Evolutionary conservation across 2,329 filamentous ascomycete species (phyloP).

Genomic region (Paecilomyces dactylethromorphus): DNA sequence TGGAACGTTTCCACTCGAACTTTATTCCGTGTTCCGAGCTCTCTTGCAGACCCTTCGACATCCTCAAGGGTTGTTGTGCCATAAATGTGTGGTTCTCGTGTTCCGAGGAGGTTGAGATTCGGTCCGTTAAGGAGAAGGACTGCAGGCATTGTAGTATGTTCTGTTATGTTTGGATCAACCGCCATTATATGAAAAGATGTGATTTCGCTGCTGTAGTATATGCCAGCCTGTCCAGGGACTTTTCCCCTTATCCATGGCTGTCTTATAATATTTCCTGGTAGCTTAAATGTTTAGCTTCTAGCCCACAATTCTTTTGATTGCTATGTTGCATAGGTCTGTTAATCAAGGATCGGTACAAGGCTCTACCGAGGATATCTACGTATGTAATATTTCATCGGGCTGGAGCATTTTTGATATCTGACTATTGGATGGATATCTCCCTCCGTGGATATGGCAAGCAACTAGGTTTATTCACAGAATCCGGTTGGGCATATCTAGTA

Average conservation of each 20-base stretch:
- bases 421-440: not conserved
- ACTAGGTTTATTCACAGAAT: too few relatives aligned
- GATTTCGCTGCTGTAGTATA: not conserved
- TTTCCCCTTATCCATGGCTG: too few relatives aligned
- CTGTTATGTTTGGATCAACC: not conserved
- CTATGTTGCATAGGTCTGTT: not conserved
- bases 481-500: not conserved
- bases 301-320: not conserved
- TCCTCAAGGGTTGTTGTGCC: conserved; percentile 62
- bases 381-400: not conserved
- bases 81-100: conserved; percentile 67
- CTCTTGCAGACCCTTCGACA: conserved; percentile 45
- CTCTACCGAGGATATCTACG: not conserved
- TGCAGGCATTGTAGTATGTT: conserved; percentile 10
- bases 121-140: conserved; percentile 76
- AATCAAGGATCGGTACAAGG: not conserved
- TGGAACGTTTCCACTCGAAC: conserved; percentile 57
- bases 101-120: conserved; percentile 74
- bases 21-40: conserved; percentile 45
- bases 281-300: not conserved
- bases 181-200: not conserved
- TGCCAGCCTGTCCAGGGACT: too few relatives aligned
- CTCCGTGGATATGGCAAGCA: not conserved
- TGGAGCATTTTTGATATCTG: not conserved
- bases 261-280: not conserved